Base-by-base conservation (phyloP, 2,329 filamentous ascomycete species). In the Colletotrichum brevisporum region DNA sequence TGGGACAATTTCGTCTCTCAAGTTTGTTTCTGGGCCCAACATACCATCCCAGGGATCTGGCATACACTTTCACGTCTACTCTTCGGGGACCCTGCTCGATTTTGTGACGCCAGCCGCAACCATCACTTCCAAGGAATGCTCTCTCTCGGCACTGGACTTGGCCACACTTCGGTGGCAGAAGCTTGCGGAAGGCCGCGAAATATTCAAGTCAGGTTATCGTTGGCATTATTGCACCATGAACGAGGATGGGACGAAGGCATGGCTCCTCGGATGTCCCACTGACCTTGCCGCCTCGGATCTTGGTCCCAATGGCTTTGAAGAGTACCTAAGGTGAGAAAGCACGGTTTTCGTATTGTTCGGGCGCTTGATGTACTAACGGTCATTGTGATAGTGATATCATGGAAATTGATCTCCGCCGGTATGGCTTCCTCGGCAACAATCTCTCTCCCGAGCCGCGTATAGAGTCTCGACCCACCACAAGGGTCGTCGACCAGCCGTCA, bases 181-280 rank as follows among this genome's bases (percentile, higher is more conserved):
- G 77, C 86, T 99, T 18, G 96, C 95, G 1, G 95, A 98, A 76
- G 96, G 96, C 4, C 92, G 94, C 57, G 96, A 99, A 77, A 91
- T 99, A 41, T 99, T 98, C 82, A 93, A 93, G 74, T 85, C 90
- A 0, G 94, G 92, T n/a, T 98, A 96, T 79, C 90, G 95, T 69
- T 99, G 96, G 96, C 95, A 98, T 79, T 99, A 99, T 78, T 98
- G 96, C 79, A 97, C 94, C 3, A 92, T 98, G 81, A 97, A 98
- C 77, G 91, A 96, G 70, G 94, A 97, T 75, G 95, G 95, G 6
- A 98, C 96, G 6, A 97, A 97, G 78, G 96, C 94, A 8, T 99
- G 96, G 95, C 85, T 99, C 26, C 86, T 99, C n/a, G 96, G 96
- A 9, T 98, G 94, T 75, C 93, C 93, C 2, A 91, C 93, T 4